Percentiles rank a stretch among this genome's conserved stretches.
phyloP scores from a whole-genome alignment of 176 grass and related monocot species.

The Oryza meridionalis region DNA sequence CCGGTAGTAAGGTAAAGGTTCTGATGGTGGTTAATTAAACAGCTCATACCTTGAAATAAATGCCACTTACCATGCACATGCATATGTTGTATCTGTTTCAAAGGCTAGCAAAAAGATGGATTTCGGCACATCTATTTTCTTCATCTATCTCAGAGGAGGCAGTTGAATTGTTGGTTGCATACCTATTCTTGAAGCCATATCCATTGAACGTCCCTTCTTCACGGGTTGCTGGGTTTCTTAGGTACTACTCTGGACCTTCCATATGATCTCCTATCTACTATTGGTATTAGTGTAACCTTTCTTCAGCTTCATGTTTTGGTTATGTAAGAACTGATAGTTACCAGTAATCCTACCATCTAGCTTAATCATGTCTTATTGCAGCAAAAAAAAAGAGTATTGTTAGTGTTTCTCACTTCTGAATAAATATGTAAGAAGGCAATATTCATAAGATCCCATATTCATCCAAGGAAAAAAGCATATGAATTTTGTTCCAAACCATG shows the following conservation, averaged over 20 bases:
- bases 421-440: neutral
- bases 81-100: conserved; percentile 41
- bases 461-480: neutral
- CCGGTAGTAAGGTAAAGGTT: conserved; percentile 82
- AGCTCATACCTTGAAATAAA: conserved; percentile 35
- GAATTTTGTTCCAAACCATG: conserved; percentile 14
- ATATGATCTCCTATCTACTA: conserved; percentile 16
- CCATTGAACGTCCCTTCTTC: conserved; percentile 80
- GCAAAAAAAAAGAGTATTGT: neutral
- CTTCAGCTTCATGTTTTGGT: conserved; percentile 14
- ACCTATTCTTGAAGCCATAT: conserved; percentile 90
- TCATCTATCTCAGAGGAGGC: conserved; percentile 84
- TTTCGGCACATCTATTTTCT: conserved; percentile 94
- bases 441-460: conserved; percentile 4
- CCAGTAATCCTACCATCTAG: neutral
- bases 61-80: conserved; percentile 8
- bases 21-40: conserved; percentile 4
- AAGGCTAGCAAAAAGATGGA: conserved; percentile 97
- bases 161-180: conserved; percentile 87
- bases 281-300: conserved; percentile 3
- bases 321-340: conserved; percentile 16
- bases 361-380: conserved; percentile 15
- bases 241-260: conserved; percentile 53
- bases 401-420: conserved; percentile 6
- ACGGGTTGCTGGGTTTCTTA: conserved; percentile 82